These are phyloP conservation scores for Xylaria nigripes DNA, from an alignment of 495 filamentous ascomycete genomes.

Conservation along the genomic window DNA sequence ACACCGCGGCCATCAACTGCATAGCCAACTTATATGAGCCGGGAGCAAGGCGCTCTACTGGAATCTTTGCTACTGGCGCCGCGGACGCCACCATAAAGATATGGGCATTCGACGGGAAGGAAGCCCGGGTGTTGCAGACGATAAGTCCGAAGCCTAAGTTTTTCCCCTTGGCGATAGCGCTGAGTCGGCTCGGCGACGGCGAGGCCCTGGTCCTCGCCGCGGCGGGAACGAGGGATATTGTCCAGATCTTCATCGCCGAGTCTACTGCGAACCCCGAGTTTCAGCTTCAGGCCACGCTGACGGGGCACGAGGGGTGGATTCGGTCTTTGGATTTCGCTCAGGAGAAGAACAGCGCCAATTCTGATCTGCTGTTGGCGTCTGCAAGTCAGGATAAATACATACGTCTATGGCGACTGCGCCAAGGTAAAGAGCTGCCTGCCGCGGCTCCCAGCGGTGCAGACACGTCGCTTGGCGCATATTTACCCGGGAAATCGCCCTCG, in stretches of 20 bases:
- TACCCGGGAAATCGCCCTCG: constrained; percentile 58
- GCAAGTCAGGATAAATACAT: constrained; percentile 98
- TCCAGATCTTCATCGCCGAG: constrained; percentile 64
- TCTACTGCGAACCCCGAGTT: constrained; percentile 41
- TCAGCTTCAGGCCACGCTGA: constrained; percentile 65
- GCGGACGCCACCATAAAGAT: constrained; percentile 79
- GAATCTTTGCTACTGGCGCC: constrained; percentile 58
- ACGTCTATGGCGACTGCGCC: constrained; percentile 80
- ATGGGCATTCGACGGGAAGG: constrained; percentile 51
- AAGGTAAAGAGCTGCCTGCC: constrained; percentile 54
- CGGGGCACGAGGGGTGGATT: constrained; percentile 94
- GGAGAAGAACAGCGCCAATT: constrained; percentile 39
- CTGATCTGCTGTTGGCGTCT: constrained; percentile 78
- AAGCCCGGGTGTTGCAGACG: constrained; percentile 54
- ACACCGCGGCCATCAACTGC: constrained; percentile 70
- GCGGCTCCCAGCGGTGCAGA: constrained; percentile 34
- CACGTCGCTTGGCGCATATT: constrained; percentile 39
- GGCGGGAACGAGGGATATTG: constrained; percentile 66
- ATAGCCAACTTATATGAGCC: constrained; percentile 47
- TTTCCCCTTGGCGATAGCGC: constrained; percentile 68
- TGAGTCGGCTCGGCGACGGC: constrained; percentile 47
- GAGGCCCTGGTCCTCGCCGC: constrained; percentile 63
- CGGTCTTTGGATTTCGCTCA: constrained; percentile 68
- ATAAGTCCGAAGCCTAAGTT: constrained; percentile 67
- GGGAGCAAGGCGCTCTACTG: constrained; percentile 4